These are phyloP conservation scores for Trichoderma gracile DNA, from an alignment of 2,329 filamentous ascomycete genomes.

Conservation along the genomic window DNA sequence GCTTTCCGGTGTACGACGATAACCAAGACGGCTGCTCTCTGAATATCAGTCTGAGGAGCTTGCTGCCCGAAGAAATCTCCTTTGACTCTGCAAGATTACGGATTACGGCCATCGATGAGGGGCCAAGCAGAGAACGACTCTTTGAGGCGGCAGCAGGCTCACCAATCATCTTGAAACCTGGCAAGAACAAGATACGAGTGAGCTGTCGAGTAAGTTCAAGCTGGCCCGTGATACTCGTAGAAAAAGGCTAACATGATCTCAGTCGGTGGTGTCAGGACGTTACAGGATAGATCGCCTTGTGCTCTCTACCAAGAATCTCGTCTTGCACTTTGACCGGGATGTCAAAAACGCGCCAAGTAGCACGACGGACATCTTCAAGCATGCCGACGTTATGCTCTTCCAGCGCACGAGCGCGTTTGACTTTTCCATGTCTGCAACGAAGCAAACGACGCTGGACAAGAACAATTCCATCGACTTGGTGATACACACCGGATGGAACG, in stretches of 20 bases:
- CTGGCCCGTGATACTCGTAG: not conserved
- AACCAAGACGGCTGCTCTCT: conserved; percentile 75
- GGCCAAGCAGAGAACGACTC: conserved; percentile 60
- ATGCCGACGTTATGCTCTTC: conserved; percentile 69
- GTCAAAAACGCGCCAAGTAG: conserved; percentile 49
- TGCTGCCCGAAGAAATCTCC: conserved; percentile 69
- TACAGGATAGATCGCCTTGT: conserved; percentile 75
- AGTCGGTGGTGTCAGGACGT: conserved; percentile 68
- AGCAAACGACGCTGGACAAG: conserved; percentile 75
- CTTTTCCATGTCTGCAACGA: conserved; percentile 65
- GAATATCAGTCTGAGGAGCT: conserved; percentile 65
- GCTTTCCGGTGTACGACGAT: conserved; percentile 67
- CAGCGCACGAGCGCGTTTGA: conserved; percentile 69
- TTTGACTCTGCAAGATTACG: conserved; percentile 66
- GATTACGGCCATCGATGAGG: conserved; percentile 57
- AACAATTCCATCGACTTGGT: conserved; percentile 75
- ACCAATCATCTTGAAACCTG: conserved; percentile 45
- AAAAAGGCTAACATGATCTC: conserved; percentile 34
- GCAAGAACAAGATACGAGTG: conserved; percentile 46
- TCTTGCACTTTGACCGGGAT: conserved; percentile 65
- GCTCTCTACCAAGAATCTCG: conserved; percentile 63
- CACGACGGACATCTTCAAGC: conserved; percentile 54
- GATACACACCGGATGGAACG: conserved; percentile 73
- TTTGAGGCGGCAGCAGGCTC: conserved; percentile 35
- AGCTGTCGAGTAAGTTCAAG: conserved; percentile 39